Conservation (phyloP, 2,329 filamentous ascomycete species). For the Ilyonectria mors-panacis region DNA sequence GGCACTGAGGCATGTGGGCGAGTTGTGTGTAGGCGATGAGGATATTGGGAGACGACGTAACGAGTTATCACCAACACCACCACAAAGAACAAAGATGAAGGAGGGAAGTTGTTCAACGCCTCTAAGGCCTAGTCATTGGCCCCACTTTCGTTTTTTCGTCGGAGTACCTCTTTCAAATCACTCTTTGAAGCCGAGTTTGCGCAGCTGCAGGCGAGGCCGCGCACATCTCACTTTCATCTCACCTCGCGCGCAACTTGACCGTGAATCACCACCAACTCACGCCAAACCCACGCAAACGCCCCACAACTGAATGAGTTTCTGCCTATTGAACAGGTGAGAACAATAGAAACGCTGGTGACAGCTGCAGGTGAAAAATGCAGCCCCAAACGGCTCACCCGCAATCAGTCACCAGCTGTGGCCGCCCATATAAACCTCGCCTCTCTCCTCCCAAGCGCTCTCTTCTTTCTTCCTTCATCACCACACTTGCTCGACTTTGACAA, state of each 20-base stretch:
- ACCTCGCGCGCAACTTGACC: neutral
- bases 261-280: slow-evolving; percentile 9
- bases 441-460: neutral
- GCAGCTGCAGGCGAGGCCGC: neutral
- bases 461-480: slow-evolving; percentile 22
- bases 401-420: neutral
- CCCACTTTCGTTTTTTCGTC: neutral
- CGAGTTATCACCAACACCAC: neutral
- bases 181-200: neutral
- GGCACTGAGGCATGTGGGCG: neutral
- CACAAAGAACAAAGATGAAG: neutral
- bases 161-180: neutral
- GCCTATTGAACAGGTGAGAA: slow-evolving; percentile 1
- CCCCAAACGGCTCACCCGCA: no score
- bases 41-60: neutral
- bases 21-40: neutral
- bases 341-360: slow-evolving; percentile 14
- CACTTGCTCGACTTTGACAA: neutral
- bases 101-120: neutral
- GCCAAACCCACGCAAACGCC: neutral
- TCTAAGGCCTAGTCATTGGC: neutral
- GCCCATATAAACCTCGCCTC: slow-evolving; percentile 31
- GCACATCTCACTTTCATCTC: slow-evolving; percentile 4
- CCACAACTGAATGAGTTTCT: neutral
- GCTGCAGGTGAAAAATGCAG: neutral